phyloP scores from a whole-genome alignment of 805 yeast genomes.

The Nakazawaea peltata region DNA sequence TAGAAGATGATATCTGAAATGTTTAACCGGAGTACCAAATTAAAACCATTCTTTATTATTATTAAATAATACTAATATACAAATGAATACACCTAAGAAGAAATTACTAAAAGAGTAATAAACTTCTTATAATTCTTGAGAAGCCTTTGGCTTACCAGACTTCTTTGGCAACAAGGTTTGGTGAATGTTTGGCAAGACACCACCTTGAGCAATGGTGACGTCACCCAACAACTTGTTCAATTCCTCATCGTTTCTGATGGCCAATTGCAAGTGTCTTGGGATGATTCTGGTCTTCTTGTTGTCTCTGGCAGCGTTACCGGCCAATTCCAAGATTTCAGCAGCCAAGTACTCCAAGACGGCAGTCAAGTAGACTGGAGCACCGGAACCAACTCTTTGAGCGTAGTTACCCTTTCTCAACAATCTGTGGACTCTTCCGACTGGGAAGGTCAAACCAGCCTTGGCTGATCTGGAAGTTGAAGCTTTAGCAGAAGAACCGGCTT shows the following conservation, averaged over 20 bases:
- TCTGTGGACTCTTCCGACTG: conserved; percentile 99
- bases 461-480: conserved; percentile 97
- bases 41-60: conserved; percentile 7
- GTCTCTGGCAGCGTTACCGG: conserved; percentile 99
- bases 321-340: conserved; percentile 96
- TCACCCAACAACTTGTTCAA: conserved; percentile 86
- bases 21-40: too few relatives aligned
- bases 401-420: conserved; percentile 94
- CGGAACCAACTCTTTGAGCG: conserved; percentile 98
- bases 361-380: conserved; percentile 97
- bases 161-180: conserved; percentile 74
- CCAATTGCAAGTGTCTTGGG: conserved; percentile 97
- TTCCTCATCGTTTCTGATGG: conserved; percentile 99
- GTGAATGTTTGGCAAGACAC: conserved; percentile 97
- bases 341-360: conserved; percentile 96
- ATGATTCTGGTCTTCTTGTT: conserved; percentile 97
- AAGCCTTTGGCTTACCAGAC: conserved; percentile 45
- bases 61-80: conserved; percentile 11
- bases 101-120: conserved; percentile 3
- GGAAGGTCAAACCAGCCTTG: conserved; percentile 98
- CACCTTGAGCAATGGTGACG: conserved; percentile 98
- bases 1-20: too few relatives aligned
- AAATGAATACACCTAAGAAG: conserved; percentile 10
- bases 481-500: conserved; percentile 92
- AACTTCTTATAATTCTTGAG: conserved; percentile 44